Percentiles rank a stretch among this genome's conserved stretches.
Conservation (phyloP, 106 monocot species). For the Platanthera zijinensis region DNA sequence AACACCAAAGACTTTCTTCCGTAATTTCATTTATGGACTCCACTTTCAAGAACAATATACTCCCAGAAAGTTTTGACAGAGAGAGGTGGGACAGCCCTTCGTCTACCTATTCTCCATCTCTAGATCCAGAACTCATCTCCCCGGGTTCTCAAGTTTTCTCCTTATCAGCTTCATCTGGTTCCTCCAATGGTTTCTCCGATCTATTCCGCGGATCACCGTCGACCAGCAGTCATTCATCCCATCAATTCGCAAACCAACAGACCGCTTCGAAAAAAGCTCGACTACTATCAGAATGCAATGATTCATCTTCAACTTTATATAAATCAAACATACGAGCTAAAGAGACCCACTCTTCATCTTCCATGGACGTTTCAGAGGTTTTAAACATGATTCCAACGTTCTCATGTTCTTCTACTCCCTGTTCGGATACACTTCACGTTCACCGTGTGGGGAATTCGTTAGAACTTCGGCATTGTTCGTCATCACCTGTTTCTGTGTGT, state of each 20-base stretch:
- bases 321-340: slow-evolving; percentile 2
- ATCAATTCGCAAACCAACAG: slow-evolving; percentile 7
- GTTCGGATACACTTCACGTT: slow-evolving; percentile 2
- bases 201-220: background rate
- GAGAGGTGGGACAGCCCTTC: background rate
- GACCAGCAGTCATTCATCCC: background rate
- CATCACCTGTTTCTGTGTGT: slow-evolving; percentile 3
- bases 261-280: slow-evolving; percentile 2
- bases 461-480: slow-evolving; percentile 12
- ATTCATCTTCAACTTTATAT: background rate
- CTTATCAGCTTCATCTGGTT: background rate
- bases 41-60: slow-evolving; percentile 9
- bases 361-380: slow-evolving; percentile 12
- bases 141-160: background rate
- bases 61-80: slow-evolving; percentile 3
- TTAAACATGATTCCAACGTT: background rate
- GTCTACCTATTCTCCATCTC: slow-evolving; percentile 3
- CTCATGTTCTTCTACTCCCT: slow-evolving; percentile 4
- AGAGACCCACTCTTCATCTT: background rate
- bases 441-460: slow-evolving; percentile 5
- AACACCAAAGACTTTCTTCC: slow-evolving; percentile 12
- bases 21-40: slow-evolving; percentile 4
- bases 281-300: slow-evolving; percentile 4
- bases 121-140: slow-evolving; percentile 8
- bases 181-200: background rate